Conservation (phyloP, 75 land plant genomes). For the Cryptomeria japonica region DNA sequence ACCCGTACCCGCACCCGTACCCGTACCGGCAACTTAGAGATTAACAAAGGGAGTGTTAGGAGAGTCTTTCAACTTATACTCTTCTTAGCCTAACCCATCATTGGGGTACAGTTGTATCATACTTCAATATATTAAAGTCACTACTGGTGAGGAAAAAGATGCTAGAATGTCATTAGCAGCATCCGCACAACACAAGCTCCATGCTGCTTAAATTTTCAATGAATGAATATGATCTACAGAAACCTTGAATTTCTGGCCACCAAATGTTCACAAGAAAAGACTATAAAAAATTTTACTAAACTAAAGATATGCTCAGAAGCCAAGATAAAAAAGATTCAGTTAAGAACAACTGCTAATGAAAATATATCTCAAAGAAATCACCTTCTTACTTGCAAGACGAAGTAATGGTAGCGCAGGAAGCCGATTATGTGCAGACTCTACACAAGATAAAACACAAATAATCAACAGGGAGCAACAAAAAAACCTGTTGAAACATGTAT, state of each 20-base stretch:
- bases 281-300: neutral
- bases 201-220: neutral
- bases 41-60: too few species aligned
- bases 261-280: neutral
- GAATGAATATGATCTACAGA: neutral
- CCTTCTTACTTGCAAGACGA: conserved; percentile 70
- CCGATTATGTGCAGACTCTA: conserved; percentile 84
- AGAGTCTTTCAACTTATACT: too few species aligned
- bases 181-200: neutral
- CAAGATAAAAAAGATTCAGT: neutral
- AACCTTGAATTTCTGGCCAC: neutral
- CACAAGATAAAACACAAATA: neutral
- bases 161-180: neutral
- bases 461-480: neutral
- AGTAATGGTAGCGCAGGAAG: conserved; percentile 73
- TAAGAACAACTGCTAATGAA: neutral
- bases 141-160: neutral
- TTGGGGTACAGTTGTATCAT: neutral
- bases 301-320: neutral
- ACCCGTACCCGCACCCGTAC: too few species aligned
- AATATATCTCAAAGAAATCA: conserved; percentile 15
- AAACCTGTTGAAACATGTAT: neutral
- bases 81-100: neutral
- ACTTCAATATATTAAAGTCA: neutral
- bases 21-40: too few species aligned